Conservation (phyloP, 495 filamentous ascomycete genomes). For the Parachaetomium inaequale region DNA sequence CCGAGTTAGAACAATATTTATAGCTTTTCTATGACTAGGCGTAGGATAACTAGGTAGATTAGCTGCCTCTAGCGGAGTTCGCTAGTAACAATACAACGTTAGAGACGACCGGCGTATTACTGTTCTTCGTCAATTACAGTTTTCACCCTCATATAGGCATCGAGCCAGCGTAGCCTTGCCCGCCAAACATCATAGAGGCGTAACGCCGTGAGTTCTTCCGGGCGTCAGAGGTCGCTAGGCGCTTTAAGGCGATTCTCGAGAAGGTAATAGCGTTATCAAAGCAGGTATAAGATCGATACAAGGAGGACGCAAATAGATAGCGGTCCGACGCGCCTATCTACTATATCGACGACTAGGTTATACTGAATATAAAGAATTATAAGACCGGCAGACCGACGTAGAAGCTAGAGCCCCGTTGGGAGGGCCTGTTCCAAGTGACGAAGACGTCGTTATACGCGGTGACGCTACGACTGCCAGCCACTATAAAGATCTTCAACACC, state of each 20-base stretch:
- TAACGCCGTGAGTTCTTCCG: not conserved
- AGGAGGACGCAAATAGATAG: not conserved
- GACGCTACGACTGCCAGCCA: not conserved
- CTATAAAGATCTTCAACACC: not conserved
- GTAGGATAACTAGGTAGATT: slow-evolving; percentile 1
- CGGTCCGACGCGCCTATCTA: not conserved
- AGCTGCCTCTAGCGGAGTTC: not conserved
- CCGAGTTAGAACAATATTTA: slow-evolving; percentile 1
- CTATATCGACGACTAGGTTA: not conserved
- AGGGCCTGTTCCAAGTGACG: not conserved
- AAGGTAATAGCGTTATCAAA: not conserved
- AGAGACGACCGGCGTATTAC: not conserved
- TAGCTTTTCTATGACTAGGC: not conserved
- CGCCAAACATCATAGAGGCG: not conserved
- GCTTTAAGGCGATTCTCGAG: not conserved
- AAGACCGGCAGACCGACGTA: not conserved
- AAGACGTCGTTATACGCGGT: not conserved
- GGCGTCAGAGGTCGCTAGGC: not conserved
- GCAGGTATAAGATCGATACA: not conserved
- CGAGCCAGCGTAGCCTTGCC: not conserved
- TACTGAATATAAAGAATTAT: not conserved
- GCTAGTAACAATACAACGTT: not conserved
- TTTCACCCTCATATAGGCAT: not conserved
- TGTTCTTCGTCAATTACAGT: slow-evolving; percentile 2
- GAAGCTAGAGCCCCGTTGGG: not conserved